phyloP scores from a whole-genome alignment of 345 rosid genomes.

The Arabidopsis thaliana region TAIR10.1 NC_003075.7:13130501-13131000 shows the following conservation, averaged over 20 bases:
- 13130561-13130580: conserved; percentile 53
- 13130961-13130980: neutral
- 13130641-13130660: neutral
- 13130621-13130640: conserved; percentile 52
- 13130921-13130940: conserved; percentile 65
- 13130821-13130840: conserved; percentile 68
- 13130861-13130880: conserved; percentile 70
- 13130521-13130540: conserved; percentile 55
- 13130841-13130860: conserved; percentile 64
- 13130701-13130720: neutral
- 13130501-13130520: conserved; percentile 53
- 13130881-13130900: conserved; percentile 71
- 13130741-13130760: conserved; percentile 49
- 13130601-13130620: conserved; percentile 53
- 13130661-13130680: neutral
- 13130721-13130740: neutral
- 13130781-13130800: conserved; percentile 80
- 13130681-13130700: neutral
- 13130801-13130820: conserved; percentile 64
- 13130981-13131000: neutral
- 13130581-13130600: conserved; percentile 59
- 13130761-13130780: conserved; percentile 52
- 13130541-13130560: conserved; percentile 53
- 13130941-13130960: conserved; percentile 52
- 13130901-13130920: conserved; percentile 65